These are phyloP conservation scores for Diplosphaera chodatii DNA, from an alignment of 139 green algal species.

Conservation along the genomic window DNA sequence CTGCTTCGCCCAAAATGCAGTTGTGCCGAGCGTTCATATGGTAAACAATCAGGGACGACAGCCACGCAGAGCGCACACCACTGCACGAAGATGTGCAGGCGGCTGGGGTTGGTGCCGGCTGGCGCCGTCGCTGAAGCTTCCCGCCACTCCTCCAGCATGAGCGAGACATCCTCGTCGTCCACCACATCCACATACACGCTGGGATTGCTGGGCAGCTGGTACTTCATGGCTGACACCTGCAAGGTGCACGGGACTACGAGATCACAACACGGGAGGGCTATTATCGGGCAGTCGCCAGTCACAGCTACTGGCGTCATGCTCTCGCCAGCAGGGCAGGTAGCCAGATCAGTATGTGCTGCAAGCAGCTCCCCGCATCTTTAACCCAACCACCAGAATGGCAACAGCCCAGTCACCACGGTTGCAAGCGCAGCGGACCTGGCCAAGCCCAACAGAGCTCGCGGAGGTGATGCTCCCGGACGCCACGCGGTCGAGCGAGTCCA, in stretches of 20 bases:
- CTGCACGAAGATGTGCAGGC: slow-evolving; percentile 44
- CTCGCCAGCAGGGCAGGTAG: too few species aligned
- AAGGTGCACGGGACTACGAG: neutral
- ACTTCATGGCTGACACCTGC: slow-evolving; percentile 41
- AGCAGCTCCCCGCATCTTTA: too few species aligned
- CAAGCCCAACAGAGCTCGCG: slow-evolving; percentile 8
- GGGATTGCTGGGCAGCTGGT: slow-evolving; percentile 50
- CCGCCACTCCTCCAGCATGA: slow-evolving; percentile 68
- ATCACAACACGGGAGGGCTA: neutral
- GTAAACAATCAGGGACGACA: too few species aligned
- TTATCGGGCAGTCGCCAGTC: too few species aligned
- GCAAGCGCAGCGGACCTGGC: slow-evolving; percentile 4
- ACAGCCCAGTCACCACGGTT: too few species aligned
- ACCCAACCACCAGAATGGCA: too few species aligned
- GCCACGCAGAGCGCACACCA: too few species aligned
- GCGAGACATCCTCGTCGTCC: slow-evolving; percentile 53
- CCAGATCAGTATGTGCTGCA: too few species aligned
- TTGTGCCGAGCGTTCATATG: too few species aligned
- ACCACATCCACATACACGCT: slow-evolving; percentile 55
- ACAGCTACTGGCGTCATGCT: too few species aligned
- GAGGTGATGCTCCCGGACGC: slow-evolving; percentile 7
- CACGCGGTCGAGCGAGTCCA: slow-evolving; percentile 30
- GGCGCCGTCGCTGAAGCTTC: slow-evolving; percentile 6
- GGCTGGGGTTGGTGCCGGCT: neutral
- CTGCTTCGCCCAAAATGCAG: too few species aligned